phyloP scores from a whole-genome alignment of 2,329 filamentous ascomycete species.

The Sarocladium brachiariae region DNA sequence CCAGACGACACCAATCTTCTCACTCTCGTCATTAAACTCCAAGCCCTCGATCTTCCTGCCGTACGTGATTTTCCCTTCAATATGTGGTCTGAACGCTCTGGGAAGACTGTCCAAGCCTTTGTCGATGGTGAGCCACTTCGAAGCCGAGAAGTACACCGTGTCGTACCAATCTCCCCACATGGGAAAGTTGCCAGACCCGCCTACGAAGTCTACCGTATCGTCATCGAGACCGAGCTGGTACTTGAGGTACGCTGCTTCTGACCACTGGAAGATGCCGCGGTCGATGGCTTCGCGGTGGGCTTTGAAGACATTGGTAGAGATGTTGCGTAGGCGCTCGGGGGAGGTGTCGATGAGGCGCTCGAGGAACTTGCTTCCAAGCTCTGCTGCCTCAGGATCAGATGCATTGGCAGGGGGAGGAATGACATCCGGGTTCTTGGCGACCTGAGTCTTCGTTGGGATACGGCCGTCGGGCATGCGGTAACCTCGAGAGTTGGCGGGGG shows the following conservation, averaged over 20 bases:
- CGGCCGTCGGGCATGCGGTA: slow-evolving; percentile 42
- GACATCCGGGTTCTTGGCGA: slow-evolving; percentile 37
- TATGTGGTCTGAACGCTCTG: slow-evolving; percentile 52
- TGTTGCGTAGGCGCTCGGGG: slow-evolving; percentile 19
- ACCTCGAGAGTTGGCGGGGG: slow-evolving; percentile 40
- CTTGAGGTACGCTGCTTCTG: slow-evolving; percentile 56
- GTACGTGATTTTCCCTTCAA: slow-evolving; percentile 49
- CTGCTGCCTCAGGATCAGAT: slow-evolving; percentile 24
- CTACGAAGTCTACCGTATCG: slow-evolving; percentile 36
- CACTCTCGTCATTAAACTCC: slow-evolving; percentile 25
- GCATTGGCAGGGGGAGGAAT: slow-evolving; percentile 11
- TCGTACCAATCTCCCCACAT: slow-evolving; percentile 19
- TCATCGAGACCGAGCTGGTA: slow-evolving; percentile 42
- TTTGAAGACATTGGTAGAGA: slow-evolving; percentile 34
- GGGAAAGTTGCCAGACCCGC: slow-evolving; percentile 12
- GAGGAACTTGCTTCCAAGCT: slow-evolving; percentile 1
- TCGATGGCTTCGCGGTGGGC: slow-evolving; percentile 32
- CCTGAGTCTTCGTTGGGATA: slow-evolving; percentile 43
- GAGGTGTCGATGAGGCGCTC: slow-evolving; percentile 2
- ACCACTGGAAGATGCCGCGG: slow-evolving; percentile 54
- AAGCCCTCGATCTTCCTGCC: slow-evolving; percentile 50
- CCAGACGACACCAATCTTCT: not conserved
- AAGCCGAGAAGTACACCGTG: slow-evolving; percentile 17
- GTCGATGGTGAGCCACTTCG: slow-evolving; percentile 14
- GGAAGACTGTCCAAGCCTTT: slow-evolving; percentile 34